phyloP scores from a whole-genome alignment of 2,329 filamentous ascomycete genomes.

The Dactylellina sp. region DNA sequence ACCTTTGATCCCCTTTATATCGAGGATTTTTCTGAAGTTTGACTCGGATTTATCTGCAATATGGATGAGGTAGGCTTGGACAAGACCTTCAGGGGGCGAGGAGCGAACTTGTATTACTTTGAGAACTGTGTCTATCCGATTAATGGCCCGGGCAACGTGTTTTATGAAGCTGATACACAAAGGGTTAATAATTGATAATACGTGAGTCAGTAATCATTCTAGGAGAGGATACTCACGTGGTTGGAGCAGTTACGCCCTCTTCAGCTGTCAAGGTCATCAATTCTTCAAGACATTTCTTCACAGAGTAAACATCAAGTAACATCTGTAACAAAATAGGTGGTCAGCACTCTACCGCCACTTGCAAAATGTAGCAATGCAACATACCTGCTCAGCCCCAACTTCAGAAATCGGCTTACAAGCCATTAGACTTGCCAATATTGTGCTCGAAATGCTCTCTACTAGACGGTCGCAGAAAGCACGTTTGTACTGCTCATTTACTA shows the following conservation, averaged over 20 bases:
- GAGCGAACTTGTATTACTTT: constrained; percentile 96
- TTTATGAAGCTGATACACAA: constrained; percentile 74
- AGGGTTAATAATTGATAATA: too few relatives aligned
- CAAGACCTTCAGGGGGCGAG: constrained; percentile 89
- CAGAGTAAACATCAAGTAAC: constrained; percentile 91
- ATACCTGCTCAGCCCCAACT: constrained; percentile 88
- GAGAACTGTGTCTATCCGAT: constrained; percentile 87
- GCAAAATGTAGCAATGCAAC: constrained; percentile 41
- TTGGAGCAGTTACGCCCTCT: constrained; percentile 70
- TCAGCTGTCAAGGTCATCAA: constrained; percentile 74
- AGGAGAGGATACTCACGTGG: constrained; percentile 62
- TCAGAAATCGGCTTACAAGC: constrained; percentile 92
- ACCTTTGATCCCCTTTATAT: constrained; percentile 91
- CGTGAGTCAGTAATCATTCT: constrained; percentile 38
- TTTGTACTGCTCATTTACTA: constrained; percentile 93
- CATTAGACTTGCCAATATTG: constrained; percentile 83
- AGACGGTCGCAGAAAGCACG: constrained; percentile 94
- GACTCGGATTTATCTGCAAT: constrained; percentile 91
- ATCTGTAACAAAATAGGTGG: constrained; percentile 71
- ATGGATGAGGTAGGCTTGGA: constrained; percentile 97
- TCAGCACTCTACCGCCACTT: constrained; percentile 37
- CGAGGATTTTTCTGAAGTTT: constrained; percentile 96
- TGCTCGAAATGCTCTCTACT: constrained; percentile 84
- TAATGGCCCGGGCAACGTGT: constrained; percentile 84
- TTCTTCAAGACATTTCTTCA: constrained; percentile 81